Base-by-base conservation (phyloP, 306 rosid species). In the Sechiopsis laciniata region DNA sequence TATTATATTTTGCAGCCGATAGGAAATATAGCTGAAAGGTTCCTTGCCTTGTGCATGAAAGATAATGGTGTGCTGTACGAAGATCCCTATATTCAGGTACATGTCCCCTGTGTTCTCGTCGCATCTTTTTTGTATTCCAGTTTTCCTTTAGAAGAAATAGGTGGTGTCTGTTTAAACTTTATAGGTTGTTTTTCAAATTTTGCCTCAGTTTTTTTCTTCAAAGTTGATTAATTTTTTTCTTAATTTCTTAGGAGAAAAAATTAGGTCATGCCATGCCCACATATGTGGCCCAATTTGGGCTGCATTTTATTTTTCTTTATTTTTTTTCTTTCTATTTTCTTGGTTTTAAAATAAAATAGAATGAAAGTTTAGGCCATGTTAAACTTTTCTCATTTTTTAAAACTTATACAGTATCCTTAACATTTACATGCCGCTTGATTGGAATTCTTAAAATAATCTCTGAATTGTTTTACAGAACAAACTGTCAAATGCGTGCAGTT, bases 1-100 rank as follows among this genome's bases (percentile, higher is more conserved):
- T 10, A 37, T 79, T 54, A 63, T 67, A 29, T 72, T 40, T 80
- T 86, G 89, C 92, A 95, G 99, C 99, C 99, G 55, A 85, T 95
- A 48, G 99, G 99, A 88, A 88, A 83, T 77, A 85, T 84, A 84
- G 88, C 95, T 16, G 97, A 95, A 87, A 89, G 97, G 81, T 95
- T 95, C 74, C 87, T 79, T 57, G 92, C 95, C 81, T 82, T 95
- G 88, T 86, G 99, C 78, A 71, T 89, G 83, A 95, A 95, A 87
- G 99, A 95, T 87, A 95, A 97, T 77, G 99, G 99, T 37, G 96
- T 95, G 79, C 85, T 95, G 59, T 95, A 95, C 0, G 99, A 95
- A 83, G 97, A 95, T 83, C 99, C 99, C 76, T 73, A 95, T 83
- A 89, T 95, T 83, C 99, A 95, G 99, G 99, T 94, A 59, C 72